Evolutionary conservation across 2,329 filamentous ascomycete species (phyloP), one percentile per base, ranked within the genome.

Genomic region (Thermoascus crustaceus): DNA sequence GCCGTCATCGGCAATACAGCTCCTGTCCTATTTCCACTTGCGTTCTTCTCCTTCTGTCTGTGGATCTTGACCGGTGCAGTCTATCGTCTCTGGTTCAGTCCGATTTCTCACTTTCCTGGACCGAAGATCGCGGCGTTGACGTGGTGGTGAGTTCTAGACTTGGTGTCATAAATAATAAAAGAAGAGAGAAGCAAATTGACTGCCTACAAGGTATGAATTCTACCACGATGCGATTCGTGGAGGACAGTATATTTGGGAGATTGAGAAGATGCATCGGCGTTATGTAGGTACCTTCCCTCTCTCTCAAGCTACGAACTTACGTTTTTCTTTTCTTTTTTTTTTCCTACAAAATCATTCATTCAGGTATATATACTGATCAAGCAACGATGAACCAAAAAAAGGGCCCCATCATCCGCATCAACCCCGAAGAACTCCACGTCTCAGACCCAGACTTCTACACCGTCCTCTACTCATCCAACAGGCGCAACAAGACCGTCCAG

Each of bases 331-430:
- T 9, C 2, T 29, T 17, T 29, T 16, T 13, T 9, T 10, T 5
- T 13, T 27, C 11, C n/a, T 27, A 27, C 9, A 14, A 10, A 4
- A 8, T 11, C 14, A n/a, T 10, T 5, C 10, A 26, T 13, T 13
- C 4, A 26, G 7, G 7, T 13, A n/a, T 14, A 26, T 7, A n/a
- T n/a, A 4, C n/a, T 7, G n/a, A 26, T 13, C 16, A 26, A 26
- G 7, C 5, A 26, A n/a, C n/a, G n/a, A n/a, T n/a, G n/a, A 8
- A 13, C 3, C 8, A 14, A 7, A 13, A 26, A 5, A 9, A 24
- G 42, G 43, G 43, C n/a, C 45, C 45, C 7, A 46, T 48, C 19
- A 36, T 46, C 25, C 45, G 45, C 14, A 45, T 45, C 10, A 40
- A 32, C 13, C 46, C 46, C 2, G 36, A 42, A 23, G 44, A 47